Conservation (phyloP, 257 asterid species). For the Verbascum thapsus region DNA sequence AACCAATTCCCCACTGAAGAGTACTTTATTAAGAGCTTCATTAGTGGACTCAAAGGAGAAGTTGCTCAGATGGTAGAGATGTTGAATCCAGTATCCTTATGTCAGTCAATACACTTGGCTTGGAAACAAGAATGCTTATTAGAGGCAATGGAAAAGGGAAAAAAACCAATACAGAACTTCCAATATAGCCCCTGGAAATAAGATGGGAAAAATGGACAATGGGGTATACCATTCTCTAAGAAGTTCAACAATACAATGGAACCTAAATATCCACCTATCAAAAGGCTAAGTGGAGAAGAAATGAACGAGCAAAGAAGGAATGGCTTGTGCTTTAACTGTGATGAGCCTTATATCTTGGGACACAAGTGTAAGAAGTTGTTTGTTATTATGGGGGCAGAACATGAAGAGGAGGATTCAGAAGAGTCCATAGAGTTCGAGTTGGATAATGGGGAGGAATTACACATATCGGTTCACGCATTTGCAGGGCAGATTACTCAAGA, state of each 20-base stretch:
- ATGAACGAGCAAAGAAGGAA: neutral
- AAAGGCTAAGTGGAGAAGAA: too few species aligned
- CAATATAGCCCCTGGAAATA: too few species aligned
- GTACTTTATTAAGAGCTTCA: neutral
- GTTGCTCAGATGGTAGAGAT: neutral
- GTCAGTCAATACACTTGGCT: neutral
- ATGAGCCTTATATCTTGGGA: neutral
- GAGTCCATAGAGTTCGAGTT: too few species aligned
- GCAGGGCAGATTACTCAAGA: too few species aligned
- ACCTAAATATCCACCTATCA: neutral
- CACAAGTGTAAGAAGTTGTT: neutral
- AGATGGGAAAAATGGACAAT: too few species aligned
- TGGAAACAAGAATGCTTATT: neutral
- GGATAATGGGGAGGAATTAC: too few species aligned
- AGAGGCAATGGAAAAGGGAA: neutral
- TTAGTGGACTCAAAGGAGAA: neutral
- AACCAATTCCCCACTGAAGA: neutral
- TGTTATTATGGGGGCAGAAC: too few species aligned
- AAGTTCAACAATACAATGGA: too few species aligned
- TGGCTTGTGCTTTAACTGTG: slow-evolving; percentile 10
- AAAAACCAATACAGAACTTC: neutral
- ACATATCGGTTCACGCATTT: too few species aligned
- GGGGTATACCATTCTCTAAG: too few species aligned
- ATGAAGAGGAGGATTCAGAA: too few species aligned
- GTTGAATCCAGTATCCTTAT: neutral